phyloP scores from a whole-genome alignment of 2,329 filamentous ascomycete species.

The Diaporthe longicolla region DNA sequence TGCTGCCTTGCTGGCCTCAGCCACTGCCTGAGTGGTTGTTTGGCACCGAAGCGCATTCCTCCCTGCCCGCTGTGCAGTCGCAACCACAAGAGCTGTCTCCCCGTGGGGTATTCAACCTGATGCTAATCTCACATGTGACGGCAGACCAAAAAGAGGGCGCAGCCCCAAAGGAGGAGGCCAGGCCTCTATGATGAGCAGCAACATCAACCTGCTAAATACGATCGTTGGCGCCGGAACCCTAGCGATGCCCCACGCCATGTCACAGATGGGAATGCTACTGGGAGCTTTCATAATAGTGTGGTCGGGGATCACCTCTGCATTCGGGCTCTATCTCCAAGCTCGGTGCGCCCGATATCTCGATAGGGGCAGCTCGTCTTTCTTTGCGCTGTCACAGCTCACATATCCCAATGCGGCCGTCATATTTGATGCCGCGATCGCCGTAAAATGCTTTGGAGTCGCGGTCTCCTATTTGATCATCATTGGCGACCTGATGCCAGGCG shows the following conservation, averaged over 20 bases:
- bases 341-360: conserved; percentile 95
- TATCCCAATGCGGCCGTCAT: conserved; percentile 96
- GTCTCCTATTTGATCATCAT: conserved; percentile 99
- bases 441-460: conserved; percentile 98
- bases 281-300: conserved; percentile 89
- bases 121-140: conserved; percentile 34
- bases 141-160: conserved; percentile 69
- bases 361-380: conserved; percentile 89
- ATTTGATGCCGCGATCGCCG: conserved; percentile 94
- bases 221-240: conserved; percentile 96
- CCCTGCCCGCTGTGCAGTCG: not conserved
- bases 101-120: not conserved
- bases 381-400: conserved; percentile 95
- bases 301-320: conserved; percentile 90
- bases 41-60: not conserved
- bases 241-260: conserved; percentile 94
- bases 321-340: conserved; percentile 95
- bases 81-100: not conserved
- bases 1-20: not conserved
- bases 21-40: not conserved
- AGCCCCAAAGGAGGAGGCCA: conserved; percentile 83
- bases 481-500: conserved; percentile 96
- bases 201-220: conserved; percentile 96
- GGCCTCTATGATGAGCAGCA: conserved; percentile 90
- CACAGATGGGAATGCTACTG: conserved; percentile 92